Conservation (phyloP, 2,329 filamentous ascomycete species). For the Calonectria crousiana region DNA sequence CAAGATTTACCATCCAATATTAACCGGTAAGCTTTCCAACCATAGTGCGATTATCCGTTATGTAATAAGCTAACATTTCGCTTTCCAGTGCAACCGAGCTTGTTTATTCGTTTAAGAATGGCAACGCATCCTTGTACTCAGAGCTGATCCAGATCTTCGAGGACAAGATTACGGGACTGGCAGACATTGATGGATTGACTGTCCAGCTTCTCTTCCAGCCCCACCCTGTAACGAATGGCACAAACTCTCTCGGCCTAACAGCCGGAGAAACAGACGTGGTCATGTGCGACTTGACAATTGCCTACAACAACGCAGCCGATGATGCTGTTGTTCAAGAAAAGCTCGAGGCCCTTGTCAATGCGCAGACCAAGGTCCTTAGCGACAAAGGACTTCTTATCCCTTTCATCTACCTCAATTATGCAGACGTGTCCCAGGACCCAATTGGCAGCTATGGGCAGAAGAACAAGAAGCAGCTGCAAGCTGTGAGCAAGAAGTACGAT, state of each 20-base stretch:
- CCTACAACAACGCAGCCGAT: background rate
- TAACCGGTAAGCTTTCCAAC: background rate
- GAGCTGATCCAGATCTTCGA: background rate
- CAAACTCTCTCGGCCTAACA: background rate
- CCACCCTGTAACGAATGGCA: background rate
- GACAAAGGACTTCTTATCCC: background rate
- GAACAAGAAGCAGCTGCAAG: background rate
- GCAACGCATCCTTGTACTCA: background rate
- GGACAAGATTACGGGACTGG: background rate
- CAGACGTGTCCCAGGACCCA: background rate
- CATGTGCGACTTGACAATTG: background rate
- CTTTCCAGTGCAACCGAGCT: background rate
- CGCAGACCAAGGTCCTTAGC: background rate
- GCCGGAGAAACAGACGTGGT: background rate
- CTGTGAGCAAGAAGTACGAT: background rate
- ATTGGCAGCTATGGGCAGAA: background rate
- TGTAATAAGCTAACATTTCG: background rate
- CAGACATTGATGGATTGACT: background rate
- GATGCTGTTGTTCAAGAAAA: background rate
- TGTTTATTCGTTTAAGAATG: background rate
- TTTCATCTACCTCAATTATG: background rate
- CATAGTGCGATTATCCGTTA: background rate
- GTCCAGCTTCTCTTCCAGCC: background rate
- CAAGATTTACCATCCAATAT: background rate
- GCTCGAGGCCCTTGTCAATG: background rate